phyloP scores from a whole-genome alignment of 2,329 filamentous ascomycete genomes.

The Xylariales sp. region DNA sequence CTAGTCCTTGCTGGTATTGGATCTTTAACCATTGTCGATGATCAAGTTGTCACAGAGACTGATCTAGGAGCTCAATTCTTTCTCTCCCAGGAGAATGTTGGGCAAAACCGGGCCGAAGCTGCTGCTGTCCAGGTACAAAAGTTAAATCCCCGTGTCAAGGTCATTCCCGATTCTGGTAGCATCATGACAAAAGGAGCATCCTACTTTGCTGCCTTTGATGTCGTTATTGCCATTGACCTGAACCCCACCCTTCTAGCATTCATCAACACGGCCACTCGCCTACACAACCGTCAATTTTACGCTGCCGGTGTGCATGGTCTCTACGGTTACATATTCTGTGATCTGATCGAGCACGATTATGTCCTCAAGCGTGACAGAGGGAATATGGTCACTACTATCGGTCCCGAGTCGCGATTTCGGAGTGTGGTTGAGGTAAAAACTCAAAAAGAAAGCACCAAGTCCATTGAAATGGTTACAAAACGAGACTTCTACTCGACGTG shows the following conservation, averaged over 20 bases:
- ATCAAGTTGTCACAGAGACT: constrained; percentile 77
- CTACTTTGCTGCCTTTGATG: constrained; percentile 83
- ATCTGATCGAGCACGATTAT: constrained; percentile 90
- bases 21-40: constrained; percentile 88
- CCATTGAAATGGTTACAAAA: constrained; percentile 89
- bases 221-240: constrained; percentile 91
- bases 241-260: constrained; percentile 77
- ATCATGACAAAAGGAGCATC: constrained; percentile 75
- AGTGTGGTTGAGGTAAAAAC: constrained; percentile 77
- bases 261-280: constrained; percentile 87
- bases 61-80: constrained; percentile 90
- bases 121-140: constrained; percentile 81
- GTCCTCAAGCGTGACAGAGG: constrained; percentile 86
- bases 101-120: constrained; percentile 86
- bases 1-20: constrained; percentile 93
- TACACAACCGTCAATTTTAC: constrained; percentile 86
- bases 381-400: constrained; percentile 72
- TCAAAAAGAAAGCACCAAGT: constrained; percentile 76
- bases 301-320: constrained; percentile 87
- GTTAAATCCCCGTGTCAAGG: constrained; percentile 87
- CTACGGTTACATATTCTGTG: constrained; percentile 95
- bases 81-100: constrained; percentile 74
- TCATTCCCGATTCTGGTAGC: constrained; percentile 76
- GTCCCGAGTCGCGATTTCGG: constrained; percentile 80
- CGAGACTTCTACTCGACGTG: constrained; percentile 90